phyloP scores from a whole-genome alignment of 2,329 filamentous ascomycete species.

The Trichoderma sp. region DNA sequence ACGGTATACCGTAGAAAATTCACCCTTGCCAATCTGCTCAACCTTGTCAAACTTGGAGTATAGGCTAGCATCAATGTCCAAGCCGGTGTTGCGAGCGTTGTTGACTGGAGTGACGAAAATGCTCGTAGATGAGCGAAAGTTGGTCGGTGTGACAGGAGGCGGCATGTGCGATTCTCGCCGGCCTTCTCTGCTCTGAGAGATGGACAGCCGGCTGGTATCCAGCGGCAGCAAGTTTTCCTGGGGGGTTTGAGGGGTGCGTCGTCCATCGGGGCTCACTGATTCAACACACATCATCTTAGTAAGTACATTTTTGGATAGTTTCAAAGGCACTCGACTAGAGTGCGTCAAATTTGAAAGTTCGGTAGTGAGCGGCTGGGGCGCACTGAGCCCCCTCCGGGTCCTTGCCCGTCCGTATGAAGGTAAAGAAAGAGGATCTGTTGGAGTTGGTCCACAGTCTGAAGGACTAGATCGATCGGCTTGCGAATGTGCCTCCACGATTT shows the following conservation, averaged over 20 bases:
- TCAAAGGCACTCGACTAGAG: constrained; percentile 27
- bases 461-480: constrained; percentile 32
- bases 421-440: constrained; percentile 39
- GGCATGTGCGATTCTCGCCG: constrained; percentile 41
- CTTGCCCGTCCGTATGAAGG: constrained; percentile 43
- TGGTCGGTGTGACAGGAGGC: constrained; percentile 79
- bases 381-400: constrained; percentile 36
- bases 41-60: constrained; percentile 78
- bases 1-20: constrained; percentile 90
- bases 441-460: constrained; percentile 38
- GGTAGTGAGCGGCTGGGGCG: constrained; percentile 40
- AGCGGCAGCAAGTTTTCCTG: constrained; percentile 72
- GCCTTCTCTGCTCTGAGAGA: constrained; percentile 61
- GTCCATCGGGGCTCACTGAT: constrained; percentile 64
- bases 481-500: constrained; percentile 27
- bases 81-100: constrained; percentile 67
- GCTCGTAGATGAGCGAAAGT: constrained; percentile 52
- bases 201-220: constrained; percentile 80
- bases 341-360: constrained; percentile 29
- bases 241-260: constrained; percentile 74
- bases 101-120: constrained; percentile 69
- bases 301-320: constrained; percentile 44
- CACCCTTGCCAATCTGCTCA: constrained; percentile 78
- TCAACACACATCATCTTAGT: constrained; percentile 52
- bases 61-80: constrained; percentile 72